These are phyloP conservation scores for Prunus fruticosa DNA, from an alignment of 306 rosid genomes.

Conservation along the genomic window DNA sequence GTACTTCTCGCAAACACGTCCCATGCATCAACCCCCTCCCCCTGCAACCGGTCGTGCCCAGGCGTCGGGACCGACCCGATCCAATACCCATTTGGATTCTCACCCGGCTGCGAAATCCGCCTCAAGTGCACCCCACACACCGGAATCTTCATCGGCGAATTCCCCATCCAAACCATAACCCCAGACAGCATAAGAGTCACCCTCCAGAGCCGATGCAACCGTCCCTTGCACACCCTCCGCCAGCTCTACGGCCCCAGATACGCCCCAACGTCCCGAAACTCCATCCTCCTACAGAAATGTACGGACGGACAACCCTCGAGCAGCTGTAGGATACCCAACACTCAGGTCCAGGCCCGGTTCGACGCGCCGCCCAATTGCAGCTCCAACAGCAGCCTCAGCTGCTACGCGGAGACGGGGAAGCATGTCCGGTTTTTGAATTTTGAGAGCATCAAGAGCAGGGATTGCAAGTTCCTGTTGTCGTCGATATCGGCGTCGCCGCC, in stretches of 20 bases:
- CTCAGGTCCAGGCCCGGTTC: slow-evolving; percentile 43
- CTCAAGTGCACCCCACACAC: slow-evolving; percentile 45
- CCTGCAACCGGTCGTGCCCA: slow-evolving; percentile 55
- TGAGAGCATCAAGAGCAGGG: slow-evolving; percentile 1
- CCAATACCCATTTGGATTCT: slow-evolving; percentile 79
- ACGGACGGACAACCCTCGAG: neutral
- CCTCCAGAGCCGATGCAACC: slow-evolving; percentile 52
- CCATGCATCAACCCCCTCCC: slow-evolving; percentile 14
- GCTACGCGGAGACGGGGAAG: slow-evolving; percentile 41
- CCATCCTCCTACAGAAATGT: slow-evolving; percentile 62
- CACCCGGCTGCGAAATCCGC: slow-evolving; percentile 62
- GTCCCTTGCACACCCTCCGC: slow-evolving; percentile 31
- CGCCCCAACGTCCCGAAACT: slow-evolving; percentile 76
- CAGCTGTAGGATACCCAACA: slow-evolving; percentile 54
- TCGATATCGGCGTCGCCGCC: slow-evolving; percentile 42
- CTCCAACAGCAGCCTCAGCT: slow-evolving; percentile 38
- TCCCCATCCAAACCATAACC: slow-evolving; percentile 39
- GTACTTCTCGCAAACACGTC: neutral
- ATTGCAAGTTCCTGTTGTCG: slow-evolving; percentile 50
- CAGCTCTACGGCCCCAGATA: slow-evolving; percentile 50
- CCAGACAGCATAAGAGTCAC: slow-evolving; percentile 40
- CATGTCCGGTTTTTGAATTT: slow-evolving; percentile 30
- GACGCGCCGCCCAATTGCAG: slow-evolving; percentile 46
- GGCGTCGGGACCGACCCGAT: neutral
- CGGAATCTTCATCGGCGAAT: slow-evolving; percentile 44